Base-by-base conservation (phyloP, 495 filamentous ascomycete species). In the Hypoxylon lienhwacheense region DNA sequence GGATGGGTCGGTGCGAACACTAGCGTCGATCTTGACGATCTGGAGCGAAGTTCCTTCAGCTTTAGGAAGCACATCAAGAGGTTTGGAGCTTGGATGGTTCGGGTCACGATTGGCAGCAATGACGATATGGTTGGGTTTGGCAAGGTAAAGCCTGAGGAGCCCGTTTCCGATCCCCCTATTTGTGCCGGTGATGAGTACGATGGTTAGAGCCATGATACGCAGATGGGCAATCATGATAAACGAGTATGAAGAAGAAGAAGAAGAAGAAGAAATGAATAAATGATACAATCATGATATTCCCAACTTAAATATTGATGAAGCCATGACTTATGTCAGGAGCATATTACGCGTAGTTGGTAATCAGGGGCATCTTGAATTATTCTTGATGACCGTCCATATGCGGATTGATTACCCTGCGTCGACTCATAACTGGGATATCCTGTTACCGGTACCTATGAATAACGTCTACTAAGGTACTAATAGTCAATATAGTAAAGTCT, bases 131-230 rank as follows among this genome's bases (percentile, higher is more conserved):
- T 63, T 51, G 10, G 54, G 50, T 15, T 29, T 47, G 0, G 54
- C 37, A 6, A 60, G 42, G 11, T 59, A 63, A n/a, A 20, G 20
- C 5, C 29, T 12, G 16, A 63, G 24, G 7, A 66, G 39, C 10
- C 57, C 63, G 10, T 49, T 63, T 1, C 63, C 63, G 1, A 66
- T 39, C 0, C 63, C 63, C 15, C 60, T 35, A 33, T 59, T 64
- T 2, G 33, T 21, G 15, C 60, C 60, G 16, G 44, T 64, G 24
- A 64, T 59, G 3, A 64, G 22, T 0, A 61, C 53, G 8, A 50
- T 26, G 17, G 29, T 45, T 8, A 45, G 33, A 16, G 45, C 21
- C 45, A 56, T 56, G 7, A 21, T 44, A n/a, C n/a, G n/a, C n/a
- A n/a, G n/a, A n/a, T n/a, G n/a, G n/a, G n/a, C n/a, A n/a, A n/a